Evolutionary conservation across 768 basidiomycete species (phyloP), one percentile per base, ranked within the genome.

Genomic region (Termitomyces sp.): DNA sequence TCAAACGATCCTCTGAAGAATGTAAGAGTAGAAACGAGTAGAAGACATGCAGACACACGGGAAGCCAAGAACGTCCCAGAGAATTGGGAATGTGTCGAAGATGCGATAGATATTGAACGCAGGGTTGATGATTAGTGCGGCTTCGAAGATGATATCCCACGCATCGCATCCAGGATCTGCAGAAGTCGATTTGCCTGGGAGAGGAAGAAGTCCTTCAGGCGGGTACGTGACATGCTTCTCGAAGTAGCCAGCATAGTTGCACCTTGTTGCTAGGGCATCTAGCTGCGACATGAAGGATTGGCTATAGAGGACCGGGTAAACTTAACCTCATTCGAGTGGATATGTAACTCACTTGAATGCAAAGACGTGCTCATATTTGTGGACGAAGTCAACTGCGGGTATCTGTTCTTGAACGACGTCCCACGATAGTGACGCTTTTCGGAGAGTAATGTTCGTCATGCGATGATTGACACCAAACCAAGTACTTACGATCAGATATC

Each of bases 31-130:
- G 38, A 41, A 41, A 28, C 26, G 40, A 11, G 7, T 13, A 30
- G 5, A 33, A 3, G 16, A 30, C n/a, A 5, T 4, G 4, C 8
- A 33, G 5, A 67, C 82, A 35, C 63, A 87, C 83, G 88, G 88
- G 78, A 87, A 90, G n/a, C 88, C 88, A 32, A 90, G 84, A 5
- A 90, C 87, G 59, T 90, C 88, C 88, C 87, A 90, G 13, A 86
- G 72, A 43, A 87, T 76, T 0, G 88, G 89, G 69, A 74, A 88
- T 62, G 82, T 87, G 64, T 90, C 88, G 69, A 88, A 87, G 55
- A 91, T 87, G 22, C 86, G 80, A 66, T 91, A 92, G 7, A 89
- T 77, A 62, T 91, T 78, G 73, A 91, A 92, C 0, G 85, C 88
- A 0, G 89, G 90, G 63, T 91, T 90, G 61, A 87, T 70, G 3